A percentile compares a stretch with the other conserved stretches of the same genome.
Evolutionary conservation across 805 yeast genomes (phyloP).

Genomic region (Kregervanrija delftensis): DNA sequence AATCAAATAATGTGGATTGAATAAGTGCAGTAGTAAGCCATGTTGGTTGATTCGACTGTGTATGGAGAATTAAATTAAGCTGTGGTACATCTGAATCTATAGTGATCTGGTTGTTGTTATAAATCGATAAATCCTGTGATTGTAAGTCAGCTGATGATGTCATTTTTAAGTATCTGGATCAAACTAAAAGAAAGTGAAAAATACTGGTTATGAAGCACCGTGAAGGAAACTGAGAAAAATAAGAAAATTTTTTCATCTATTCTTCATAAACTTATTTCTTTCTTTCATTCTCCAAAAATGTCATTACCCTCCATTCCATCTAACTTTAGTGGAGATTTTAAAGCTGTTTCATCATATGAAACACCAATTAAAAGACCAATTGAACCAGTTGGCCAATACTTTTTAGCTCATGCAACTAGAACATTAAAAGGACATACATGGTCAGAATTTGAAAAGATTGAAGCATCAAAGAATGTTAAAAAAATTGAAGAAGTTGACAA

Average conservation of each 20-base stretch:
- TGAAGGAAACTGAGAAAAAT: too few species aligned
- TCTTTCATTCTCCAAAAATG: constrained; percentile 18
- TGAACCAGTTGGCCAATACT: constrained; percentile 95
- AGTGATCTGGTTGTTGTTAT: background rate
- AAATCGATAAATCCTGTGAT: constrained; percentile 15
- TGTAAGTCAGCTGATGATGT: constrained; percentile 12
- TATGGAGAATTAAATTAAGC: constrained; percentile 32
- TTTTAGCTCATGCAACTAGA: constrained; percentile 95
- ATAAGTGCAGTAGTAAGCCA: constrained; percentile 56
- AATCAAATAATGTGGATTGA: constrained; percentile 44
- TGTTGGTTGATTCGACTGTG: constrained; percentile 50
- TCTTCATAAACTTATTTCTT: background rate
- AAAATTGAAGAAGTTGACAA: constrained; percentile 55
- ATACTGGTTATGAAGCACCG: too few species aligned
- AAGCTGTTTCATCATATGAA: constrained; percentile 42
- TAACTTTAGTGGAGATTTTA: constrained; percentile 41
- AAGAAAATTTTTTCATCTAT: background rate
- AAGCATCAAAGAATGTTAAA: constrained; percentile 82
- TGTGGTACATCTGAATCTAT: constrained; percentile 1
- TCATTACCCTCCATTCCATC: constrained; percentile 49
- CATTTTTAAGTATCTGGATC: constrained; percentile 16
- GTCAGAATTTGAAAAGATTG: constrained; percentile 93
- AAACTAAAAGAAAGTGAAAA: too few species aligned
- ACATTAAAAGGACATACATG: constrained; percentile 95
- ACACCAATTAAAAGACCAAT: constrained; percentile 70